phyloP scores from a whole-genome alignment of 331 rosid genomes.

The Arachis monticola region DNA sequence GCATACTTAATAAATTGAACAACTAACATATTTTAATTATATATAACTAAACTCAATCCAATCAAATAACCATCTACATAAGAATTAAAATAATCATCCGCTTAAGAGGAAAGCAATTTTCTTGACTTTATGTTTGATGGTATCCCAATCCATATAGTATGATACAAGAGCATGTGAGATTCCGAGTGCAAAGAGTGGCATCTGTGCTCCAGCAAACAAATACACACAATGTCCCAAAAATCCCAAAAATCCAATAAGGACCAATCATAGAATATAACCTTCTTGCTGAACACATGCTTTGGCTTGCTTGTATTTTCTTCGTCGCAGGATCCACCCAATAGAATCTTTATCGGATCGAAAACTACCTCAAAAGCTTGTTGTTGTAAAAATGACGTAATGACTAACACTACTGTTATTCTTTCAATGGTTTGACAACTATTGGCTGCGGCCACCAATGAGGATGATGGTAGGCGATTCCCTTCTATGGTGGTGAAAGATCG shows the following conservation, averaged over 20 bases:
- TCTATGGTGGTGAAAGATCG: no score
- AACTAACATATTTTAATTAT: no score
- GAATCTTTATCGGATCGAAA: conserved; percentile 95
- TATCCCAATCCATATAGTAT: conserved; percentile 94
- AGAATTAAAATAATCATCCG: no score
- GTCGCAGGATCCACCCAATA: conserved; percentile 55
- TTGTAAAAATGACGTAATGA: conserved; percentile 11
- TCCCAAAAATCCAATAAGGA: conserved; percentile 87
- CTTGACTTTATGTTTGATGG: conserved; percentile 68
- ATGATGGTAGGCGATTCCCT: no score
- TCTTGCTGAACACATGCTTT: conserved; percentile 54
- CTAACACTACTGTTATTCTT: no score
- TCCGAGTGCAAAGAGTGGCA: conserved; percentile 97
- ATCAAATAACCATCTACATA: no score
- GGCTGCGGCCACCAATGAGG: no score
- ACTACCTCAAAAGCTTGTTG: conserved; percentile 79
- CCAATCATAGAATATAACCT: conserved; percentile 86
- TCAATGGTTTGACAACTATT: no score
- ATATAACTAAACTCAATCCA: no score
- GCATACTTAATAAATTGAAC: no score
- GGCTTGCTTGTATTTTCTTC: conserved; percentile 50
- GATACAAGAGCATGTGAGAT: conserved; percentile 95
- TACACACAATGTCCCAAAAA: conserved; percentile 72
- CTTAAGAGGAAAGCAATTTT: conserved; percentile 71
- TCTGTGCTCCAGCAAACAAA: conserved; percentile 90